These are phyloP conservation scores for Lepiota venenata DNA, from an alignment of 768 basidiomycete genomes.

Conservation along the genomic window DNA sequence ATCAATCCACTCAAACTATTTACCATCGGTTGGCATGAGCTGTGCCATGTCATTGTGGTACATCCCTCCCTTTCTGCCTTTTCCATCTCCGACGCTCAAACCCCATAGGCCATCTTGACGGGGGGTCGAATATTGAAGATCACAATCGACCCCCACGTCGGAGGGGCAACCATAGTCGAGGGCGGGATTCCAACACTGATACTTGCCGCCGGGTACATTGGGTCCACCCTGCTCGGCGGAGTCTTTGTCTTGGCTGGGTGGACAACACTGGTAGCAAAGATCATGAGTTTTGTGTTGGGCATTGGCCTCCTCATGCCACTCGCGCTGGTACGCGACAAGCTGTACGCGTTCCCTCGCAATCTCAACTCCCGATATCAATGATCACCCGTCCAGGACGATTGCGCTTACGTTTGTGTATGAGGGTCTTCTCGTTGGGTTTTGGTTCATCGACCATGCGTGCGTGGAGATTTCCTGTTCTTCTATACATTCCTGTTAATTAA, in stretches of 20 bases:
- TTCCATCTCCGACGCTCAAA: not conserved
- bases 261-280: constrained; percentile 88
- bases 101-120: constrained; percentile 63
- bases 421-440: constrained; percentile 85
- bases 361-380: not conserved
- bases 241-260: constrained; percentile 83
- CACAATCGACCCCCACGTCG: constrained; percentile 81
- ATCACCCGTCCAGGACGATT: constrained; percentile 65
- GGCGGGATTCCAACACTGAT: constrained; percentile 73
- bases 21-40: constrained; percentile 86
- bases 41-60: constrained; percentile 79
- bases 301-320: constrained; percentile 85
- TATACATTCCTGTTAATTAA: constrained; percentile 4
- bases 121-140: constrained; percentile 78
- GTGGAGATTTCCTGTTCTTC: constrained; percentile 24
- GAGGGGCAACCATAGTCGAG: constrained; percentile 73
- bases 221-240: constrained; percentile 79
- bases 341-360: constrained; percentile 49
- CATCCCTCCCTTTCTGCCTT: constrained; percentile 24
- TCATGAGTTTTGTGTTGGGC: constrained; percentile 88
- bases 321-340: constrained; percentile 83
- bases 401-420: constrained; percentile 79
- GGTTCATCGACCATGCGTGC: constrained; percentile 93
- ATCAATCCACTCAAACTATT: constrained; percentile 86
- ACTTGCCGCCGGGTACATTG: constrained; percentile 77